Percentiles rank a stretch among this genome's conserved stretches.
Conservation (phyloP, 2,329 filamentous ascomycete species). For the Alternaria gaisen region DNA sequence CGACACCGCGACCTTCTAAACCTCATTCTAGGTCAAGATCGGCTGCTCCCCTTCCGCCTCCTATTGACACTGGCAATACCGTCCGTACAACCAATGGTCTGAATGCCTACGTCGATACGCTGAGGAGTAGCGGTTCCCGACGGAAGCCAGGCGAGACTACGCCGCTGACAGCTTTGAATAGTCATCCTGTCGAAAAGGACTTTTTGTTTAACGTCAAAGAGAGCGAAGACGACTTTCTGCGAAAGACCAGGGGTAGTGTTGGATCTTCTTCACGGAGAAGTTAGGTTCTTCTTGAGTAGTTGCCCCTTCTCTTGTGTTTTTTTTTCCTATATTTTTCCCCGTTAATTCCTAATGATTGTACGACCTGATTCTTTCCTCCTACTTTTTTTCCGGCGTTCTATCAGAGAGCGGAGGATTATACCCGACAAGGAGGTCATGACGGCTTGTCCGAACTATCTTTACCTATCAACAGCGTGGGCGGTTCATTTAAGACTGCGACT, state of each 20-base stretch:
- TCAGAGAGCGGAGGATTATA: background rate
- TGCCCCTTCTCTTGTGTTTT: background rate
- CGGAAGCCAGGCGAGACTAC: background rate
- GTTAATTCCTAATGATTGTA: background rate
- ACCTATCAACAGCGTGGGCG: background rate
- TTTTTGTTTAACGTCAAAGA: slow-evolving; percentile 3
- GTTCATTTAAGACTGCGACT: background rate
- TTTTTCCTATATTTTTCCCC: background rate
- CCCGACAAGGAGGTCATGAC: background rate
- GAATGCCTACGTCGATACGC: background rate
- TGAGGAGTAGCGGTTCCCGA: background rate
- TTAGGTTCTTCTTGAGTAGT: background rate
- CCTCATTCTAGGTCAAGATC: background rate
- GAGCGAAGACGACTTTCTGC: slow-evolving; percentile 7
- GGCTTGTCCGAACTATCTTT: background rate
- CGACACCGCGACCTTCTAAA: background rate
- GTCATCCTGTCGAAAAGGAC: background rate
- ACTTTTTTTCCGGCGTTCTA: background rate
- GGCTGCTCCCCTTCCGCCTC: background rate
- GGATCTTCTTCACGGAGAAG: background rate
- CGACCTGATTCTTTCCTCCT: background rate
- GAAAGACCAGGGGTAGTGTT: background rate
- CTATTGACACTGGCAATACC: background rate
- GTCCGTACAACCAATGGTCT: background rate
- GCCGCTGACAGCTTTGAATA: background rate